Percentiles rank a stretch among this genome's conserved stretches.
These are phyloP conservation scores for Eucalyptus tenuipes DNA, from an alignment of 345 rosid species.

Conservation along the genomic window DNA sequence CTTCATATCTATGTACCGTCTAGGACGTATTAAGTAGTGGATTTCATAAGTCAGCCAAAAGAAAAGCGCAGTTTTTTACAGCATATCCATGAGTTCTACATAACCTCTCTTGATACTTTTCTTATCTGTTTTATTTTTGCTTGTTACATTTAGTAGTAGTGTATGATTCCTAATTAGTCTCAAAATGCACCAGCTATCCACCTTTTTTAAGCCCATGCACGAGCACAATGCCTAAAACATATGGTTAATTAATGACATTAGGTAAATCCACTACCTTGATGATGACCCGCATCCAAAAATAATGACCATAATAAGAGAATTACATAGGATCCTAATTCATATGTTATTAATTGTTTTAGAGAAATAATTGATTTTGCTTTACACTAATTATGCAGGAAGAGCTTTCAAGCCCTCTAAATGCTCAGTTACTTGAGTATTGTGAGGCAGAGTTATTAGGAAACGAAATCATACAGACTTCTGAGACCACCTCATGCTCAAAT, in stretches of 20 bases:
- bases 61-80: not conserved
- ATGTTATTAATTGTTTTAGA: not conserved
- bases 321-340: not conserved
- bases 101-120: not conserved
- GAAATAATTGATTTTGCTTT: not conserved
- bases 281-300: not conserved
- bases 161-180: not conserved
- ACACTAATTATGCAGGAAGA: constrained; percentile 50
- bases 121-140: not conserved
- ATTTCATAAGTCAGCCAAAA: not conserved
- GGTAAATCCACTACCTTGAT: not conserved
- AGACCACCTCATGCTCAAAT: constrained; percentile 37
- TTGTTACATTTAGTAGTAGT: not conserved
- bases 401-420: constrained; percentile 59
- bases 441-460: constrained; percentile 49
- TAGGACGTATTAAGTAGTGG: not conserved
- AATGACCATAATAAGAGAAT: not conserved
- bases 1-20: not conserved
- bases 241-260: not conserved
- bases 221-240: not conserved
- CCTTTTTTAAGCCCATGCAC: not conserved
- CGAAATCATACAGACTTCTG: constrained; percentile 53
- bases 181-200: not conserved
- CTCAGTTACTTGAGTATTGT: constrained; percentile 51
- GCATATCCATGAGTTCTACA: not conserved